These are phyloP conservation scores for Mrakia hoshinonis DNA, from an alignment of 768 basidiomycete species.

Conservation along the genomic window DNA sequence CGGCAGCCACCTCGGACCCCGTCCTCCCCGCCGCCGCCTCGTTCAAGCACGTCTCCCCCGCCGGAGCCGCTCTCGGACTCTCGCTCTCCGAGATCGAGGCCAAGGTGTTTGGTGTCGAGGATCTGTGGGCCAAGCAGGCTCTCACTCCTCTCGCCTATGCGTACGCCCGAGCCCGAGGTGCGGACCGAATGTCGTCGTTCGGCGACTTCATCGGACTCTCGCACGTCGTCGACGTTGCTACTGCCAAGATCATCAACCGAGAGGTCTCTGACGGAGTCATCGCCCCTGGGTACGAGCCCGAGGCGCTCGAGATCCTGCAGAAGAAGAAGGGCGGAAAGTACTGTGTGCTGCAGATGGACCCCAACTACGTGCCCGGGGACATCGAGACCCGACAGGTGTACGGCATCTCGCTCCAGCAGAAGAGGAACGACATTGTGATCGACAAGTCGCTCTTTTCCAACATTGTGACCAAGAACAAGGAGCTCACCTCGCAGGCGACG, in stretches of 20 bases:
- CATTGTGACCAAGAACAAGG: conserved; percentile 78
- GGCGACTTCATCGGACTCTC: conserved; percentile 98
- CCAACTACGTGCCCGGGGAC: conserved; percentile 64
- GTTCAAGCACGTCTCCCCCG: conserved; percentile 99
- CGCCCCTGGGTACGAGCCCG: conserved; percentile 79
- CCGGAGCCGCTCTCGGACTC: conserved; percentile 87
- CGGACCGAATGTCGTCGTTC: conserved; percentile 98
- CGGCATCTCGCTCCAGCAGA: conserved; percentile 81
- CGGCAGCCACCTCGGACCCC: conserved; percentile 57
- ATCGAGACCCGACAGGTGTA: conserved; percentile 93
- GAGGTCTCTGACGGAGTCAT: conserved; percentile 99
- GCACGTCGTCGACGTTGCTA: conserved; percentile 81
- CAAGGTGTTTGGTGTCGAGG: conserved; percentile 91
- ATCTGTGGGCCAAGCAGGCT: conserved; percentile 63
- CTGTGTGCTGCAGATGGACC: conserved; percentile 94
- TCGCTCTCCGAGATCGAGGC: conserved; percentile 70
- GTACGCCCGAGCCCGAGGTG: conserved; percentile 94
- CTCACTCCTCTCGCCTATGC: conserved; percentile 82
- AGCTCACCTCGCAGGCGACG: conserved; percentile 66
- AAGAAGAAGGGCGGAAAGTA: conserved; percentile 99
- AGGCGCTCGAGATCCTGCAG: conserved; percentile 77
- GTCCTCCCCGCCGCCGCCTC: conserved; percentile 87
- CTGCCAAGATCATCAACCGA: conserved; percentile 93
- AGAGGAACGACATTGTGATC: conserved; percentile 81
- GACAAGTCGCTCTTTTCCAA: conserved; percentile 71